Conservation (phyloP, 2,329 filamentous ascomycete genomes). For the Verticillium zaregamsianum region DNA sequence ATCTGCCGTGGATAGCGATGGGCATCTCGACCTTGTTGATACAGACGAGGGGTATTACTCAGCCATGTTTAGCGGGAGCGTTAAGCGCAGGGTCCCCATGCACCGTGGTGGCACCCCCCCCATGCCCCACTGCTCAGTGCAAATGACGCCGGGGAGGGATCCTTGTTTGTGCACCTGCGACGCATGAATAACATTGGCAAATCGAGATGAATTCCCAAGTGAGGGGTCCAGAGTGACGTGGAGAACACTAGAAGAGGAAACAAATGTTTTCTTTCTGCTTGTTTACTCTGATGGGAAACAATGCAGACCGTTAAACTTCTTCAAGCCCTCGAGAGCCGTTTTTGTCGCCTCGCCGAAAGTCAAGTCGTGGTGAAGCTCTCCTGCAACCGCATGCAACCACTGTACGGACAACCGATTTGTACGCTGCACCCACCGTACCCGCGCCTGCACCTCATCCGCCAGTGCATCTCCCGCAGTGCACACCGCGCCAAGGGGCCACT, state of each 20-base stretch:
- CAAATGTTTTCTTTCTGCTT: background rate
- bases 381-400: background rate
- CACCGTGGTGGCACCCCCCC: background rate
- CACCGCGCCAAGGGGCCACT: background rate
- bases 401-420: background rate
- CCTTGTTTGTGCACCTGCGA: background rate
- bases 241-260: background rate
- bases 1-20: background rate
- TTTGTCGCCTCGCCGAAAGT: background rate
- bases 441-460: background rate
- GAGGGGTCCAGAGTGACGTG: background rate
- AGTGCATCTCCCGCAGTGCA: background rate
- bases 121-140: background rate
- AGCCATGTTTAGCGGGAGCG: background rate
- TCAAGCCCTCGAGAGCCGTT: background rate
- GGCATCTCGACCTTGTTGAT: background rate
- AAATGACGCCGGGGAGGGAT: background rate
- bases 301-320: background rate
- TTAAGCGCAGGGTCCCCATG: background rate
- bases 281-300: background rate
- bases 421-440: background rate
- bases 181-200: background rate
- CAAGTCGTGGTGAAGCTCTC: background rate
- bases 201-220: background rate
- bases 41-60: background rate